Evolutionary conservation across 805 yeast genomes (phyloP).

Genomic region (Spathaspora boniae): DNA sequence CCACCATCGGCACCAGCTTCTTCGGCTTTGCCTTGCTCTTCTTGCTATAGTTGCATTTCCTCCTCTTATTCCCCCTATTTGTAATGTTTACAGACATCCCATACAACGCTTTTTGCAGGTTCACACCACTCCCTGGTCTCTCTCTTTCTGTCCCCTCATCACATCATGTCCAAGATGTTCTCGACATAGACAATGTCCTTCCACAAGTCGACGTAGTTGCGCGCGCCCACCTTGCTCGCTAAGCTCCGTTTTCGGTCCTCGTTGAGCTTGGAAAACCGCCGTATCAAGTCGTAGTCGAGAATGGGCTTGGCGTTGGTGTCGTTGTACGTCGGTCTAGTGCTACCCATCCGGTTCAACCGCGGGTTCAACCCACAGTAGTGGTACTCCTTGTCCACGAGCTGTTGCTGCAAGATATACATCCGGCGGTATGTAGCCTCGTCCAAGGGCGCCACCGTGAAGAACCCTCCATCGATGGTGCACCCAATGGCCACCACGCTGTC

Average conservation of each 20-base stretch:
- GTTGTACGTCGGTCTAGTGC: slow-evolving; percentile 26
- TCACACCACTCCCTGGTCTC: too few species aligned
- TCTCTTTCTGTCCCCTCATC: neutral
- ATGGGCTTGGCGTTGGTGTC: slow-evolving; percentile 54
- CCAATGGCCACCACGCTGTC: slow-evolving; percentile 56
- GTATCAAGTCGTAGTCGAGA: slow-evolving; percentile 59
- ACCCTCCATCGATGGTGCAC: slow-evolving; percentile 73
- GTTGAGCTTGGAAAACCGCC: slow-evolving; percentile 50
- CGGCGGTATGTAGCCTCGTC: slow-evolving; percentile 74
- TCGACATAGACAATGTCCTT: slow-evolving; percentile 1
- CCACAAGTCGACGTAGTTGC: too few species aligned
- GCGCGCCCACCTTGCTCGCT: slow-evolving; percentile 52
- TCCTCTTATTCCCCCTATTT: too few species aligned
- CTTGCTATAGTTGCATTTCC: too few species aligned
- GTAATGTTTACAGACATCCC: too few species aligned
- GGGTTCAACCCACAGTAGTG: slow-evolving; percentile 83
- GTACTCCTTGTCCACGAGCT: slow-evolving; percentile 70
- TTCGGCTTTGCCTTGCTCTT: too few species aligned
- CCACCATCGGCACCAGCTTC: slow-evolving; percentile 21
- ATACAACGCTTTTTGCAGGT: too few species aligned
- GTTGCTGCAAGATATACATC: slow-evolving; percentile 83
- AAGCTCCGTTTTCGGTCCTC: slow-evolving; percentile 54
- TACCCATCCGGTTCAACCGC: slow-evolving; percentile 53
- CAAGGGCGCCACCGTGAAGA: slow-evolving; percentile 70
- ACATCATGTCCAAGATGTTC: neutral